A percentile compares a stretch with the other conserved stretches of the same genome.
Evolutionary conservation across 1,139 yeast genomes (phyloP).

Genomic region (Meyerozyma smithsonii): DNA sequence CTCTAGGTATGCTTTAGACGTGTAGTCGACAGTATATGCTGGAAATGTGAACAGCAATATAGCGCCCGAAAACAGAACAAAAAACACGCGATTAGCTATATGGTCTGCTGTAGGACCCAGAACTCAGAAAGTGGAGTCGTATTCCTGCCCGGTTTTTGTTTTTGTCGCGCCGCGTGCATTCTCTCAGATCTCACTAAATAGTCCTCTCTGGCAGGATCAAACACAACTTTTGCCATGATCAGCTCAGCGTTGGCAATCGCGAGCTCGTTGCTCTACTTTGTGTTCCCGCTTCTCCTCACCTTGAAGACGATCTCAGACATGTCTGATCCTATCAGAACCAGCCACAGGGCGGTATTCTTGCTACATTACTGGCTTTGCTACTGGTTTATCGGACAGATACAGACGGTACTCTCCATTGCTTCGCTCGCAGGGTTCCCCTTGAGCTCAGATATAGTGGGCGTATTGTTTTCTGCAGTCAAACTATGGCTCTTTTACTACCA

Average conservation of each 20-base stretch:
- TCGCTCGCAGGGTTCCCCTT: conserved; percentile 3
- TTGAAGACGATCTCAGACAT: conserved; percentile 3
- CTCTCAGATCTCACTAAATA: background rate
- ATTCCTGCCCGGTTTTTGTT: background rate
- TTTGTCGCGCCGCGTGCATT: background rate
- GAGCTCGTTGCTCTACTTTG: background rate
- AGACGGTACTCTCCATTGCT: conserved; percentile 2
- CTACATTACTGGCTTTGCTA: conserved; percentile 10
- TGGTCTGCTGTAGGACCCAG: background rate
- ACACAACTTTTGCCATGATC: background rate
- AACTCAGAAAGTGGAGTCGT: no score
- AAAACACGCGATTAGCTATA: background rate
- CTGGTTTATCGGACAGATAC: conserved; percentile 5
- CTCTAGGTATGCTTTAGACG: no score
- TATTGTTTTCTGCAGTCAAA: conserved; percentile 1
- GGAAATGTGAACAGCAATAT: no score
- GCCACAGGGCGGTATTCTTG: conserved; percentile 6
- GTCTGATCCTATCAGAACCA: background rate
- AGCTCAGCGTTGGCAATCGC: background rate
- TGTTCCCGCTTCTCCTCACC: conserved; percentile 8
- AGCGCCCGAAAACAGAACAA: no score
- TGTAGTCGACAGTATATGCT: no score
- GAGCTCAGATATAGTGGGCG: background rate
- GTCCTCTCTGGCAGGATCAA: background rate
- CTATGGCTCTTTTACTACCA: conserved; percentile 11